Percentiles rank a stretch among this genome's conserved stretches.
Evolutionary conservation across 192 early-diverging fungal species (phyloP).

Genomic region (Coemansia sp.): DNA sequence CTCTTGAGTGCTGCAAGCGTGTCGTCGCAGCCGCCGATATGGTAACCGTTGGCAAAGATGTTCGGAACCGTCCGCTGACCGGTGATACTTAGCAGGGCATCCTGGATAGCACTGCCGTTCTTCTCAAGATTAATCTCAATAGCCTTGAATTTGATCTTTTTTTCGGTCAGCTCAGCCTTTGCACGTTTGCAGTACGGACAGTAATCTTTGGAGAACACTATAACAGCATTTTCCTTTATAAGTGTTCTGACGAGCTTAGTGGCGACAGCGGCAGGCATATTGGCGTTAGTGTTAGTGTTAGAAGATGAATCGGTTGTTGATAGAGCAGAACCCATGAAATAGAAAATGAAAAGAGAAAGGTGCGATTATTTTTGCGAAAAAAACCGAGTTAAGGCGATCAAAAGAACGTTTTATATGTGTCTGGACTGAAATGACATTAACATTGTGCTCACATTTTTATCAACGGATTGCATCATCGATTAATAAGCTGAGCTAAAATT

Average conservation of each 20-base stretch:
- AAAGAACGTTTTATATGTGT: neutral
- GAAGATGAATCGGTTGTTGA: conserved; percentile 3
- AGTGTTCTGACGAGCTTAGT: conserved; percentile 26
- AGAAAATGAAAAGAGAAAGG: neutral
- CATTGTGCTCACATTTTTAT: neutral
- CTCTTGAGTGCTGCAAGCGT: conserved; percentile 50
- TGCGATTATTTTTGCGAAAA: neutral
- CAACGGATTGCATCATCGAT: too few species aligned
- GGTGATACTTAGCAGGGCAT: conserved; percentile 55
- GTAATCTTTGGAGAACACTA: conserved; percentile 76
- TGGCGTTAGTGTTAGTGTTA: conserved; percentile 2
- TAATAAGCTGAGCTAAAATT: neutral
- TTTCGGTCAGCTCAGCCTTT: conserved; percentile 47
- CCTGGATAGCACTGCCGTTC: conserved; percentile 61
- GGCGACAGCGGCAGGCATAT: conserved; percentile 23
- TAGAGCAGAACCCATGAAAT: conserved; percentile 6
- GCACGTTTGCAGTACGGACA: conserved; percentile 68
- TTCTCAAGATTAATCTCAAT: conserved; percentile 57
- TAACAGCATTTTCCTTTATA: conserved; percentile 37
- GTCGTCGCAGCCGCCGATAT: conserved; percentile 64
- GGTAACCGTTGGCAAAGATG: conserved; percentile 64
- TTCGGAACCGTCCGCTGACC: conserved; percentile 75
- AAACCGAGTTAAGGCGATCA: neutral
- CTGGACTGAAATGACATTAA: neutral
- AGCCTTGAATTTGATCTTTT: conserved; percentile 36